A percentile compares a stretch with the other conserved stretches of the same genome.
phyloP scores from a whole-genome alignment of 1,284 basidiomycete species.

The Pulveroboletus sp. region DNA sequence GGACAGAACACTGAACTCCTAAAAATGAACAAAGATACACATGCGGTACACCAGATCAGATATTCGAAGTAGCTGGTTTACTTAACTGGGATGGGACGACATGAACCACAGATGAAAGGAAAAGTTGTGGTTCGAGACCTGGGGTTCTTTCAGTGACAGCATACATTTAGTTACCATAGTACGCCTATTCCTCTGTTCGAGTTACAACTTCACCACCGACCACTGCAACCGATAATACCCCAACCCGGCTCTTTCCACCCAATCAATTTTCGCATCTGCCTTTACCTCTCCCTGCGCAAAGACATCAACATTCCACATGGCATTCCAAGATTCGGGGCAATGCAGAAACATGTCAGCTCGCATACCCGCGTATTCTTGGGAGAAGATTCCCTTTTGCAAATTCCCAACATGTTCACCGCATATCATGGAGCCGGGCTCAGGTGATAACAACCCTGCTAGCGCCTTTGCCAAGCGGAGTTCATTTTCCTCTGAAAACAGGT shows the following conservation, averaged over 20 bases:
- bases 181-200: not conserved
- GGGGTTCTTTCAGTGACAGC: too few relatives aligned
- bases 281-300: slow-evolving; percentile 35
- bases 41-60: too few relatives aligned
- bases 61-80: too few relatives aligned
- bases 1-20: too few relatives aligned
- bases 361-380: not conserved
- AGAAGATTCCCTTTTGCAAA: slow-evolving; percentile 2
- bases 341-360: slow-evolving; percentile 30
- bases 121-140: too few relatives aligned
- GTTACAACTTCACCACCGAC: slow-evolving; percentile 32
- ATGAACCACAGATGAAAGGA: too few relatives aligned
- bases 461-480: slow-evolving; percentile 35
- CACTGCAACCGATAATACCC: slow-evolving; percentile 12
- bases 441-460: slow-evolving; percentile 37
- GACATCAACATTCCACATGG: slow-evolving; percentile 35
- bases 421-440: slow-evolving; percentile 35
- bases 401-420: slow-evolving; percentile 27
- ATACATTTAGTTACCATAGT: too few relatives aligned
- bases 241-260: not conserved
- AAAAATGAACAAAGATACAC: too few relatives aligned
- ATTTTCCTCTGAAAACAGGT: slow-evolving; percentile 39
- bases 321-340: slow-evolving; percentile 32
- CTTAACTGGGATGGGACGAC: too few relatives aligned
- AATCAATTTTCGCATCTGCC: slow-evolving; percentile 14